Conservation (phyloP, 805 yeast genomes). For the Ogataea naganishii region DNA sequence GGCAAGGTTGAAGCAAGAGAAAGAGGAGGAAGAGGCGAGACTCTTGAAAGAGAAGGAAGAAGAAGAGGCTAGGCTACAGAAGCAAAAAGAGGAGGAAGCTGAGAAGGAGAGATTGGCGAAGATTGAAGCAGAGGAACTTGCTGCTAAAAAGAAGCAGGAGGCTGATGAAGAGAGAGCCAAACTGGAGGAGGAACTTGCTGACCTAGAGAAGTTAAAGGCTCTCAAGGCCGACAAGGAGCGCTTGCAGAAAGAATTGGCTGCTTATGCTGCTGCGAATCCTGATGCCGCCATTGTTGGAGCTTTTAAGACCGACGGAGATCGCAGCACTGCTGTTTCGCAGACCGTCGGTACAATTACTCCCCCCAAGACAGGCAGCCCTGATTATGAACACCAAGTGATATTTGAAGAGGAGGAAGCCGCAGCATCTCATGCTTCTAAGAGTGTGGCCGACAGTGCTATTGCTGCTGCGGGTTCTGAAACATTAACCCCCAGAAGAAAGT, state of each 20-base stretch:
- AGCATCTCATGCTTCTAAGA: too few species aligned
- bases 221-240: constrained; percentile 30
- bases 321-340: constrained; percentile 4
- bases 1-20: constrained; percentile 14
- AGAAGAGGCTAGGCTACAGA: constrained; percentile 22
- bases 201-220: constrained; percentile 29
- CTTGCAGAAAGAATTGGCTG: constrained; percentile 21
- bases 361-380: neutral
- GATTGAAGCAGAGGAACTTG: constrained; percentile 16
- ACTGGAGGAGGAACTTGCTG: constrained; percentile 29
- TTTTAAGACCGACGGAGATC: constrained; percentile 1
- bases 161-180: constrained; percentile 30
- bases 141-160: constrained; percentile 20
- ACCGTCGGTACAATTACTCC: neutral
- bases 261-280: constrained; percentile 17
- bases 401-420: neutral
- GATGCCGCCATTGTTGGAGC: constrained; percentile 11
- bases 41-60: constrained; percentile 15
- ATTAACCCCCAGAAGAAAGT: constrained; percentile 19
- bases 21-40: constrained; percentile 14
- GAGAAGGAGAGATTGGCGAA: constrained; percentile 27
- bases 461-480: constrained; percentile 1
- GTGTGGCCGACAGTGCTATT: too few species aligned
- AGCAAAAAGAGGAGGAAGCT: constrained; percentile 26
- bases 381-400: neutral